Percentiles rank a stretch among this genome's conserved stretches.
Evolutionary conservation across 163 green algal genomes (phyloP).

Genomic region (Prototheca wickerhamii): DNA sequence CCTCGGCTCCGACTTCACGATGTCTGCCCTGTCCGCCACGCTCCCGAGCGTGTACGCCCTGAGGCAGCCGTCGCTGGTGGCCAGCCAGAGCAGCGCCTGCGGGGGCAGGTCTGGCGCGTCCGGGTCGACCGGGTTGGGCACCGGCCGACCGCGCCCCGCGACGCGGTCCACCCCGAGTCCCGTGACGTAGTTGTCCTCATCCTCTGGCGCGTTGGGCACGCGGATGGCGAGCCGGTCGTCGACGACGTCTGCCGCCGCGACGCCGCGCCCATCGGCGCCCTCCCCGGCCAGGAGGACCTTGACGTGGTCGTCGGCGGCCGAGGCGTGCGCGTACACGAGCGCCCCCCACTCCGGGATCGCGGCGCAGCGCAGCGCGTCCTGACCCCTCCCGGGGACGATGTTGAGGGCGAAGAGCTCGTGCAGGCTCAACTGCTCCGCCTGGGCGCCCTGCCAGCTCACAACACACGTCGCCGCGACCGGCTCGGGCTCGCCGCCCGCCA

Average conservation of each 20-base stretch:
- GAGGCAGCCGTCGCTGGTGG: slow-evolving; percentile 27
- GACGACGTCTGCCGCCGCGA: slow-evolving; percentile 19
- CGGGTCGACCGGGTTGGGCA: slow-evolving; percentile 21
- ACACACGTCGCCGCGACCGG: too few species aligned
- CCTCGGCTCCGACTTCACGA: background rate
- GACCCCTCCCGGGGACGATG: background rate
- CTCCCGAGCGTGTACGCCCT: slow-evolving; percentile 26
- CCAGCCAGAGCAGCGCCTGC: slow-evolving; percentile 23
- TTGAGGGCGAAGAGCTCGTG: slow-evolving; percentile 28
- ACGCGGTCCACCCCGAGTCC: slow-evolving; percentile 23
- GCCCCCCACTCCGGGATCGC: slow-evolving; percentile 28
- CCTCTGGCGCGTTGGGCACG: slow-evolving; percentile 36
- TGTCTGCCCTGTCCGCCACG: background rate
- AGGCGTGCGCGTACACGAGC: slow-evolving; percentile 32
- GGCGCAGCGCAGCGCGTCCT: slow-evolving; percentile 20
- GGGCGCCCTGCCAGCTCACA: too few species aligned
- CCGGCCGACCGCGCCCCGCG: background rate
- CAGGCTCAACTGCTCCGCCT: too few species aligned
- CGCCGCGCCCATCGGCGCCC: background rate
- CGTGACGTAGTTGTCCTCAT: slow-evolving; percentile 29
- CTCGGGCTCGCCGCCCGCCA: too few species aligned
- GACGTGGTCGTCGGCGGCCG: slow-evolving; percentile 43
- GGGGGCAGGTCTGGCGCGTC: slow-evolving; percentile 22
- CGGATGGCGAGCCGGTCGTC: slow-evolving; percentile 41
- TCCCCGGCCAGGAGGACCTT: slow-evolving; percentile 10